Percentiles rank a stretch among this genome's conserved stretches.
Evolutionary conservation across 108 stramenopile species (phyloP).

Genomic region (Skeletonema tropicum): DNA sequence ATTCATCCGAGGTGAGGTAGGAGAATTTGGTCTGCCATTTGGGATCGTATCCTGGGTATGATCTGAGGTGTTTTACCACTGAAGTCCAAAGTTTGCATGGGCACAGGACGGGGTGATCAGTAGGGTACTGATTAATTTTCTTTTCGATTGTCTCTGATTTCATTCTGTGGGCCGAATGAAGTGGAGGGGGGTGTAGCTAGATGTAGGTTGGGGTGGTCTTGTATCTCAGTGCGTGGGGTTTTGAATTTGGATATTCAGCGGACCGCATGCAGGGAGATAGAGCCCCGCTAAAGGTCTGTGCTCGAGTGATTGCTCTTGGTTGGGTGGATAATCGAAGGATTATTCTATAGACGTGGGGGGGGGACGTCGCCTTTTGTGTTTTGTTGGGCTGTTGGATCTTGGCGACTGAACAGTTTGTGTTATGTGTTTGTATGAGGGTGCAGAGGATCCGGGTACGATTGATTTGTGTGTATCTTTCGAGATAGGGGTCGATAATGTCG

Average conservation of each 20-base stretch:
- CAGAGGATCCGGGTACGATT: too few relatives aligned
- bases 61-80: neutral
- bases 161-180: slow-evolving; percentile 11
- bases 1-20: slow-evolving; percentile 3
- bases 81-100: slow-evolving; percentile 8
- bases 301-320: slow-evolving; percentile 11
- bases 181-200: neutral
- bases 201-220: slow-evolving; percentile 1
- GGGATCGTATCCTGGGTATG: slow-evolving; percentile 14
- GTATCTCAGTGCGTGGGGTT: neutral
- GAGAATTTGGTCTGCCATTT: slow-evolving; percentile 13
- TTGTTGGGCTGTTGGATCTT: slow-evolving; percentile 5
- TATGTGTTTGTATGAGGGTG: too few relatives aligned
- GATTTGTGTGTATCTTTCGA: too few relatives aligned
- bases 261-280: slow-evolving; percentile 31
- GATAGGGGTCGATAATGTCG: too few relatives aligned
- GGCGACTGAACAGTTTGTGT: too few relatives aligned
- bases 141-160: slow-evolving; percentile 9
- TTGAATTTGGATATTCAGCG: slow-evolving; percentile 17
- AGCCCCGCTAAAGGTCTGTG: slow-evolving; percentile 2
- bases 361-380: slow-evolving; percentile 26
- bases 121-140: neutral
- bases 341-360: slow-evolving; percentile 16
- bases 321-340: neutral
- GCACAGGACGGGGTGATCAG: neutral